A percentile compares a stretch with the other conserved stretches of the same genome.
Evolutionary conservation across 2,329 filamentous ascomycete genomes (phyloP).

Genomic region (Ceratocystis huliohia): DNA sequence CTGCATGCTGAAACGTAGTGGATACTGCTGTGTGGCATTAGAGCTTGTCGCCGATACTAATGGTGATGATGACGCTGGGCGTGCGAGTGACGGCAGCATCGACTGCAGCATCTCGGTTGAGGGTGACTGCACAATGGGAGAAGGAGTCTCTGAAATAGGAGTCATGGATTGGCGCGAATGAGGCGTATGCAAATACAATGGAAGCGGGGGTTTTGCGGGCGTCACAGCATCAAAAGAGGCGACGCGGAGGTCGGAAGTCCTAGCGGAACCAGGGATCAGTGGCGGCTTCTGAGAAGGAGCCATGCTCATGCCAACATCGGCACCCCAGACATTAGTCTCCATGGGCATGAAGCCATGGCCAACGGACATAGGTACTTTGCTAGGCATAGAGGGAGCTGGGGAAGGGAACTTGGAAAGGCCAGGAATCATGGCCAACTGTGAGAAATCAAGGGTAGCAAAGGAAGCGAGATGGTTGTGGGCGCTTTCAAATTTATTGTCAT

Average conservation of each 20-base stretch:
- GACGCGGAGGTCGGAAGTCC: neutral
- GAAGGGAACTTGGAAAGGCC: conserved; percentile 30
- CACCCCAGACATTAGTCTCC: conserved; percentile 1
- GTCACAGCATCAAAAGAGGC: neutral
- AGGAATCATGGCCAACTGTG: conserved; percentile 37
- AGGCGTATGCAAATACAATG: neutral
- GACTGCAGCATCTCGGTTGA: neutral
- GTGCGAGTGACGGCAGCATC: neutral
- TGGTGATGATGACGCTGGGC: conserved; percentile 8
- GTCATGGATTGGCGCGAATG: conserved; percentile 9
- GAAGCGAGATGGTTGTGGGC: conserved; percentile 31
- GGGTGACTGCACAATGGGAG: conserved; percentile 15
- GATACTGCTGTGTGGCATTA: conserved; percentile 27
- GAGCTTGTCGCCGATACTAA: neutral
- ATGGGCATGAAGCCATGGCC: conserved; percentile 27
- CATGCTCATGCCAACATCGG: neutral
- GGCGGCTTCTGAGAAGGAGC: conserved; percentile 2
- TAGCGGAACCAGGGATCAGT: neutral
- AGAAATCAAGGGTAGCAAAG: conserved; percentile 35
- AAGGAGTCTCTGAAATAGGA: conserved; percentile 6
- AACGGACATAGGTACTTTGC: conserved; percentile 23
- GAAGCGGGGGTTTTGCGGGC: neutral
- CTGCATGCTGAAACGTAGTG: conserved; percentile 40
- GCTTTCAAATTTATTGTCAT: conserved; percentile 33
- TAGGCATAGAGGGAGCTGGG: conserved; percentile 16